These are phyloP conservation scores for Camillea tinctor DNA, from an alignment of 2,329 filamentous ascomycete species.

Conservation along the genomic window DNA sequence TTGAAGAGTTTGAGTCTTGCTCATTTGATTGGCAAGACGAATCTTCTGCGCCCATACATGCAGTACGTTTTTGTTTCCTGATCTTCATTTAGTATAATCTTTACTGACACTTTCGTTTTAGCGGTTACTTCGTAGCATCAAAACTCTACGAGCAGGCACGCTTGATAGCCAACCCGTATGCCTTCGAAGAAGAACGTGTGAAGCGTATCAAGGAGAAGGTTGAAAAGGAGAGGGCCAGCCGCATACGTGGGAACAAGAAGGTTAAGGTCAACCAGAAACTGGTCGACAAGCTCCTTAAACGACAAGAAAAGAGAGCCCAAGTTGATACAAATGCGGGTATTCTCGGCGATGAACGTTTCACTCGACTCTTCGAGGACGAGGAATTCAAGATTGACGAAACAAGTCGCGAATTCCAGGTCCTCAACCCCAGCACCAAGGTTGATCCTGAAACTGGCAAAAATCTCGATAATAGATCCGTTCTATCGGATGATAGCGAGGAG, in stretches of 20 bases:
- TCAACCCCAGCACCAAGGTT: conserved; percentile 82
- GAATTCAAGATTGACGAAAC: conserved; percentile 91
- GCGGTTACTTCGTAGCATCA: conserved; percentile 96
- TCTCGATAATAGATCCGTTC: conserved; percentile 34
- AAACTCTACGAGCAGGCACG: conserved; percentile 93
- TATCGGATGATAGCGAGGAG: conserved; percentile 48
- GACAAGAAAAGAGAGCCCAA: conserved; percentile 58
- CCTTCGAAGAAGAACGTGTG: conserved; percentile 87
- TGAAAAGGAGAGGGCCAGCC: conserved; percentile 91
- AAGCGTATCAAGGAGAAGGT: conserved; percentile 95
- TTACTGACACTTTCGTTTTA: conserved; percentile 50
- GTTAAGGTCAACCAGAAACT: conserved; percentile 91
- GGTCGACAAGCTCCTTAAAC: conserved; percentile 71
- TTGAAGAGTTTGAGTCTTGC: conserved; percentile 81
- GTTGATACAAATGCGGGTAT: conserved; percentile 63
- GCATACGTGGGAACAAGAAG: conserved; percentile 93
- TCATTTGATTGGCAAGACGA: conserved; percentile 87
- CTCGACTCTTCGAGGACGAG: conserved; percentile 84
- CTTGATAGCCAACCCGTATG: conserved; percentile 88
- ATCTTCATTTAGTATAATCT: not conserved
- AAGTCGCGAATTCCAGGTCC: conserved; percentile 78
- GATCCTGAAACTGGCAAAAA: conserved; percentile 31
- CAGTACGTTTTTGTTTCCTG: not conserved
- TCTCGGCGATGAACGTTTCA: conserved; percentile 84
- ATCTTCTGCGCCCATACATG: conserved; percentile 83